Conservation (phyloP, 352 stramenopile species). For the Phytophthora foliorum region DNA sequence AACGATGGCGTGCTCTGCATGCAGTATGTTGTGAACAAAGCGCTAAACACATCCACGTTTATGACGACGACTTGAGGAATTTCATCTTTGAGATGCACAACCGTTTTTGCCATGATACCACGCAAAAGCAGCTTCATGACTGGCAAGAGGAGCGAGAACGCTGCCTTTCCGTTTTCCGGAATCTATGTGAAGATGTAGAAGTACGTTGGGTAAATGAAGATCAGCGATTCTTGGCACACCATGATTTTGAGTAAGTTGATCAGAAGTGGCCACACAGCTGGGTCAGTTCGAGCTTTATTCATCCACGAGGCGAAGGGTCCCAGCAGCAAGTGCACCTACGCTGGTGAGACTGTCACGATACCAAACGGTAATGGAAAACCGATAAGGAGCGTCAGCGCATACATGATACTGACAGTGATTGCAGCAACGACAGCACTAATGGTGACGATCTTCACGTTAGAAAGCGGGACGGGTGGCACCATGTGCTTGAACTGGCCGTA, state of each 20-base stretch:
- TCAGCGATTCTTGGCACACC: conserved; percentile 21
- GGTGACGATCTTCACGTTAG: background rate
- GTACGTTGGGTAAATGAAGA: conserved; percentile 41
- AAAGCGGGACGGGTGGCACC: conserved; percentile 12
- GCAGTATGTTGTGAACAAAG: conserved; percentile 43
- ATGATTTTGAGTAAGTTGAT: conserved; percentile 22
- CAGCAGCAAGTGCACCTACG: conserved; percentile 18
- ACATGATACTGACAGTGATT: conserved; percentile 2
- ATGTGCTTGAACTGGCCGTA: conserved; percentile 31
- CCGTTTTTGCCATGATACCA: conserved; percentile 22
- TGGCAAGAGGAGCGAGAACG: conserved; percentile 37
- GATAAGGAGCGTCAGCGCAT: conserved; percentile 22
- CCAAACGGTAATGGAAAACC: conserved; percentile 49
- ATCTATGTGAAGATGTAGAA: conserved; percentile 35
- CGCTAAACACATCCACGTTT: conserved; percentile 49
- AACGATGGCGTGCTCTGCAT: conserved; percentile 40
- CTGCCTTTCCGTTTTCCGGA: conserved; percentile 1
- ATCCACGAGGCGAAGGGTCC: conserved; percentile 12
- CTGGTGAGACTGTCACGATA: conserved; percentile 21
- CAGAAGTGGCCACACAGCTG: conserved; percentile 1
- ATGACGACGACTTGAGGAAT: conserved; percentile 40
- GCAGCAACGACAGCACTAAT: conserved; percentile 14
- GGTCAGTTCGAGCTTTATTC: conserved; percentile 8
- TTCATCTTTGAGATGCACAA: conserved; percentile 24
- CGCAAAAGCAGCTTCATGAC: conserved; percentile 39